phyloP scores from a whole-genome alignment of 2,329 filamentous ascomycete genomes.

The Aspergillus viridinutans region DNA sequence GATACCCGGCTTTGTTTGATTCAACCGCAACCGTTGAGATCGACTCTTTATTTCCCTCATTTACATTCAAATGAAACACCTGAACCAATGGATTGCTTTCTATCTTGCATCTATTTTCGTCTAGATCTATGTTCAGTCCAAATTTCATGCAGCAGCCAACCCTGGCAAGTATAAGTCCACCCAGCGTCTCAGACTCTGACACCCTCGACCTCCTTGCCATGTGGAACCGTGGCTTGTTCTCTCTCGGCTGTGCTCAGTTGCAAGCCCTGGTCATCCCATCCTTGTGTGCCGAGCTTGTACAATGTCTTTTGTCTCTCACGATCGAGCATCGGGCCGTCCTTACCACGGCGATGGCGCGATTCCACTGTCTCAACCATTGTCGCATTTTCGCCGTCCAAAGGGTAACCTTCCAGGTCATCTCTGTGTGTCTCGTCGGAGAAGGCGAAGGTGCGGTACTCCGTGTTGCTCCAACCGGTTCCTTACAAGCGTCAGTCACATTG shows the following conservation, averaged over 20 bases:
- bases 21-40: neutral
- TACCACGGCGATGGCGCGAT: conserved; percentile 40
- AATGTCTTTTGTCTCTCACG: conserved; percentile 37
- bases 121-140: neutral
- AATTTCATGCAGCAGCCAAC: neutral
- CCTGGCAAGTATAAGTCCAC: neutral
- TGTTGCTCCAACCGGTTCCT: conserved; percentile 72
- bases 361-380: conserved; percentile 39
- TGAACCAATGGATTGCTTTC: neutral
- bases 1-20: neutral
- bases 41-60: neutral
- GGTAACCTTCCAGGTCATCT: conserved; percentile 41
- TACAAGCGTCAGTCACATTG: neutral
- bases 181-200: conserved; percentile 19
- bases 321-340: conserved; percentile 27
- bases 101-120: neutral
- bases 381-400: conserved; percentile 38
- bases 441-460: conserved; percentile 65
- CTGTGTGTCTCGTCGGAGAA: conserved; percentile 54
- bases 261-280: conserved; percentile 42
- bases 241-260: conserved; percentile 35
- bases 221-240: conserved; percentile 30
- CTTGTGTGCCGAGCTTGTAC: conserved; percentile 37
- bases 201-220: conserved; percentile 30
- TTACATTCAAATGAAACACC: neutral